Base-by-base conservation (phyloP, 139 green algal species). In the Volvox africanus region DNA sequence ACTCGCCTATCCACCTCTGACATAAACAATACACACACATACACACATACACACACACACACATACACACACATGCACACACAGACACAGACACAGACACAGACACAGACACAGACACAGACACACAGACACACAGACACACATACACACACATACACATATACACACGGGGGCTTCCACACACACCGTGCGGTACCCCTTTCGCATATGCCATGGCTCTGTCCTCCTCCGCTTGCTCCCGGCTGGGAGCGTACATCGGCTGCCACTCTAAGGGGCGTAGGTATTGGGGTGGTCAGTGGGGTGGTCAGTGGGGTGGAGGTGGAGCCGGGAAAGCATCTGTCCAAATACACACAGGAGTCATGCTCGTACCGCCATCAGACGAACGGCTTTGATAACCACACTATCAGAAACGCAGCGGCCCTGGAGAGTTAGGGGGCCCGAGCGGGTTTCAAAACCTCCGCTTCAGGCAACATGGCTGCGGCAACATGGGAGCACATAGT, bases 211-310 rank as follows among this genome's bases (percentile, higher is more conserved):
- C 97, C 32, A 89, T 90, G 30, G 87, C 77, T 21, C 97, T 83
- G 94, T 99, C 97, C 20, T 71, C 92, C 44, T 98, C 96, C 21
- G 96, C 97, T 85, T 99, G 94, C 68, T 99, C 97, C 50, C 93
- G 91, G 26, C 91, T 97, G 33, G 97, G 97, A 6, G 97, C 82
- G 86, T 99, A 99, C 96, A 98, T 97, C 0, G 94, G 92, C 87
- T 95, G 91, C 97, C 97, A 99, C 84, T 99, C 97, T 97, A 92
- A 30, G 5, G 65, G n/a, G 75, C 19, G 62, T 69, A 19, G 17
- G 62, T 69, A 69, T 69, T 17, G 17, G 62, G 17, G 62, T 69
- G 62, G 17, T 69, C 19, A 19, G 65, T 24, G 65, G 65, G 65
- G 65, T 30, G 65, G 65, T 6, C 21, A 73, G 11, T 24, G 65